These are phyloP conservation scores for Populus nigra DNA, from an alignment of 345 rosid genomes.

Conservation along the genomic window DNA sequence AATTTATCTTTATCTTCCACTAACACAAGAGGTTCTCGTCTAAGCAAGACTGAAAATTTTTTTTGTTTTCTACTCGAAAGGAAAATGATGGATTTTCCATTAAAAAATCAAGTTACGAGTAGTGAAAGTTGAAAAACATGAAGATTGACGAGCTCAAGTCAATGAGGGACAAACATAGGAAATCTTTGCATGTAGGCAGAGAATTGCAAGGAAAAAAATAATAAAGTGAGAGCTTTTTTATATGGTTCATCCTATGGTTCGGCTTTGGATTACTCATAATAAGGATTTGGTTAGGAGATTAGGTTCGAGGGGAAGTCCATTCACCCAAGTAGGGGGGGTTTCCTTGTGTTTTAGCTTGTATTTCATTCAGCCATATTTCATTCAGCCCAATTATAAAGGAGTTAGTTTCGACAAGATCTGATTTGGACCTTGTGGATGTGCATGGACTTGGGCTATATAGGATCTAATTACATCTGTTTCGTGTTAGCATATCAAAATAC, in stretches of 20 bases:
- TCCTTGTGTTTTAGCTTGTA: not conserved
- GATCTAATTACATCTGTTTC: no score
- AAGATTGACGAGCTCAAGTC: constrained; percentile 46
- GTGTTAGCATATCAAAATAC: no score
- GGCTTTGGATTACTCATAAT: not conserved
- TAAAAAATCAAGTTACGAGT: constrained; percentile 24
- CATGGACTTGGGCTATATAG: no score
- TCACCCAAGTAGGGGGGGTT: fast-evolving
- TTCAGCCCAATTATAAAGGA: not conserved
- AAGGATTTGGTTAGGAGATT: not conserved
- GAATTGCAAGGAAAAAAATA: constrained; percentile 43
- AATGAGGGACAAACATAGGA: constrained; percentile 59
- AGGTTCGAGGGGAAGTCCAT: not conserved
- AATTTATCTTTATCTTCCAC: constrained; percentile 6
- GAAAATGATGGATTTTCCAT: constrained; percentile 1
- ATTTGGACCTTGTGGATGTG: no score
- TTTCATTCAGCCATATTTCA: not conserved
- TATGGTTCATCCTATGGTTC: not conserved
- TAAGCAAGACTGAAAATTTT: constrained; percentile 13
- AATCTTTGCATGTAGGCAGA: constrained; percentile 55
- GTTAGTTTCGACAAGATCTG: not conserved
- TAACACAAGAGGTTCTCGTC: constrained; percentile 20
- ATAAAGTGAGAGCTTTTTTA: constrained; percentile 45
- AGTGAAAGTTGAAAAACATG: constrained; percentile 43
- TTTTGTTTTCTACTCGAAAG: constrained; percentile 14